phyloP scores from a whole-genome alignment of 2,329 filamentous ascomycete species.

The Diaporthe nobilis region DNA sequence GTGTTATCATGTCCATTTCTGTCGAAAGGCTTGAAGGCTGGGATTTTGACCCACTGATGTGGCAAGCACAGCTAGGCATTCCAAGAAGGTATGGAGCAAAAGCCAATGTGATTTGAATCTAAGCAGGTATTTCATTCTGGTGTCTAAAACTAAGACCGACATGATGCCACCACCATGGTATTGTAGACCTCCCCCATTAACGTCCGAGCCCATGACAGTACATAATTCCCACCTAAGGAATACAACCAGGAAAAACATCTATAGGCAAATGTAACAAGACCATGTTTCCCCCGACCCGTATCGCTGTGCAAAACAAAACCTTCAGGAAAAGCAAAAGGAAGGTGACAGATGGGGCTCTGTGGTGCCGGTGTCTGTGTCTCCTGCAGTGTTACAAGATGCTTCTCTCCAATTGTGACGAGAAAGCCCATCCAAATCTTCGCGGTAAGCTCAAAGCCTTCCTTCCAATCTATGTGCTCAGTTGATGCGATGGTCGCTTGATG shows the following conservation, averaged over 20 bases:
- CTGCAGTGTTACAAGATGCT: background rate
- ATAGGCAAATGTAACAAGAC: background rate
- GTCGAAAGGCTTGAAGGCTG: background rate
- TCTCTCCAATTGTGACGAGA: background rate
- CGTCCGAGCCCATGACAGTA: conserved; percentile 16
- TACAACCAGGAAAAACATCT: background rate
- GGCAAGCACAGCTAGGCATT: background rate
- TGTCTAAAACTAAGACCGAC: conserved; percentile 20
- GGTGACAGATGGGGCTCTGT: conserved; percentile 10
- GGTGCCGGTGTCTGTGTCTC: conserved; percentile 11
- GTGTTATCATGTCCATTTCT: background rate
- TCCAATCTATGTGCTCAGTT: background rate
- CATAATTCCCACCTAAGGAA: conserved; percentile 18
- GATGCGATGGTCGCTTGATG: too few species aligned
- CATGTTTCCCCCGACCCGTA: background rate
- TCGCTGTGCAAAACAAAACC: conserved; percentile 25
- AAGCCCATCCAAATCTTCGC: background rate
- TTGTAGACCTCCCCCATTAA: conserved; percentile 10
- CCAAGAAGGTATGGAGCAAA: background rate
- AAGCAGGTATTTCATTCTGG: conserved; percentile 30
- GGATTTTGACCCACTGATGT: too few species aligned
- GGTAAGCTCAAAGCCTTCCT: background rate
- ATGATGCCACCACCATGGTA: conserved; percentile 17
- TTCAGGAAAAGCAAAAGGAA: conserved; percentile 15
- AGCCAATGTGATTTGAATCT: background rate